These are phyloP conservation scores for Pseudogymnoascus sp. DNA, from an alignment of 2,329 filamentous ascomycete species.

Conservation along the genomic window DNA sequence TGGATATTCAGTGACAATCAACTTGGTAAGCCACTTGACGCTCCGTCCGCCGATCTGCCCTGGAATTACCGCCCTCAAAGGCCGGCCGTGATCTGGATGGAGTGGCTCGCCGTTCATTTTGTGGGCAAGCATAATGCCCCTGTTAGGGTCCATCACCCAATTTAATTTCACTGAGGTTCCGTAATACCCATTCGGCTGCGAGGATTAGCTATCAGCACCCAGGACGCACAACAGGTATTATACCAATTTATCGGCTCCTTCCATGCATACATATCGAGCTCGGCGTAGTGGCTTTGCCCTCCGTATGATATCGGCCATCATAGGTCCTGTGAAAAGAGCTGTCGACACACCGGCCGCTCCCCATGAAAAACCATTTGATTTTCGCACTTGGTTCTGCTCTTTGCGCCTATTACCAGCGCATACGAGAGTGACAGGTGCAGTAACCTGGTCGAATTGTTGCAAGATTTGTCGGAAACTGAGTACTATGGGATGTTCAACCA, in stretches of 20 bases:
- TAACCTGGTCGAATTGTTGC: constrained; percentile 68
- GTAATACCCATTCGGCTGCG: constrained; percentile 70
- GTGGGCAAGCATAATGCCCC: constrained; percentile 79
- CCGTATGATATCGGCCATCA: constrained; percentile 62
- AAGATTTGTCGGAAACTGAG: constrained; percentile 67
- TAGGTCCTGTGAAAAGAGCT: constrained; percentile 76
- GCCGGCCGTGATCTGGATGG: constrained; percentile 77
- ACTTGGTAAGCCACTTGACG: constrained; percentile 83
- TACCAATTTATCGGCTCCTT: constrained; percentile 70
- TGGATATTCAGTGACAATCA: constrained; percentile 68
- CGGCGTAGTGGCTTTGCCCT: constrained; percentile 58
- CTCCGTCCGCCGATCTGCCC: constrained; percentile 88
- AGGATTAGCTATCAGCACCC: neutral
- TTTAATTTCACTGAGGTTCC: constrained; percentile 82
- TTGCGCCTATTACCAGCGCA: constrained; percentile 89
- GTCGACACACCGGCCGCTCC: constrained; percentile 81
- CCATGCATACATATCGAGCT: constrained; percentile 81
- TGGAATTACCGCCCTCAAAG: constrained; percentile 73
- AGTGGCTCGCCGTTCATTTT: constrained; percentile 83
- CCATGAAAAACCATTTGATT: constrained; percentile 93
- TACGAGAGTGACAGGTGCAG: constrained; percentile 79
- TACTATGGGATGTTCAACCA: constrained; percentile 64
- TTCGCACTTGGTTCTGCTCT: constrained; percentile 84
- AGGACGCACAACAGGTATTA: too few relatives aligned
- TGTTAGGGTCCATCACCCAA: constrained; percentile 77